These are phyloP conservation scores for Brasilioporus rufonigricans DNA, from an alignment of 768 basidiomycete species.

Conservation along the genomic window DNA sequence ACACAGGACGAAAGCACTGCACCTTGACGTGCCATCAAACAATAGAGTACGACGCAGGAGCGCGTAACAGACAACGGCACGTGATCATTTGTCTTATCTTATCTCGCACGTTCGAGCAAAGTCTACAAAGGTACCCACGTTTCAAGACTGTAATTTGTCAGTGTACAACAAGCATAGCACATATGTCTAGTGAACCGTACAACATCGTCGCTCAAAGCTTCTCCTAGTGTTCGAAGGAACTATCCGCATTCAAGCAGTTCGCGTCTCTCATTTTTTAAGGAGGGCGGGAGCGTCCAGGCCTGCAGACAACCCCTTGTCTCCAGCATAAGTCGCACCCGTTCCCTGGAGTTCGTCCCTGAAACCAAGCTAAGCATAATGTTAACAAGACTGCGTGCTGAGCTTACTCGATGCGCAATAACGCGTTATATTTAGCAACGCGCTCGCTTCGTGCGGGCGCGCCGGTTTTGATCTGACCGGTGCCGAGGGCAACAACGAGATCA, in stretches of 20 bases:
- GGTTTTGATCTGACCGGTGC: slow-evolving; percentile 95
- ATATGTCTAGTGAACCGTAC: slow-evolving; percentile 30
- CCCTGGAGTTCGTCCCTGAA: slow-evolving; percentile 72
- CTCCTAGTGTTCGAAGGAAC: slow-evolving; percentile 3
- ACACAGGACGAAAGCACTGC: slow-evolving; percentile 22
- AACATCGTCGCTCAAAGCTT: slow-evolving; percentile 12
- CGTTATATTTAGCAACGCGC: slow-evolving; percentile 95
- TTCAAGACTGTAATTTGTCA: slow-evolving; percentile 21
- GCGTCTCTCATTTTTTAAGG: slow-evolving; percentile 54
- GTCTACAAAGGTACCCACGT: slow-evolving; percentile 1
- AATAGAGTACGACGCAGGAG: slow-evolving; percentile 5
- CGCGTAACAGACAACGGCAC: slow-evolving; percentile 18
- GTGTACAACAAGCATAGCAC: slow-evolving; percentile 23
- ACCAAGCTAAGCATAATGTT: background rate
- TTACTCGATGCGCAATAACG: slow-evolving; percentile 86
- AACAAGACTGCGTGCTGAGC: slow-evolving; percentile 25
- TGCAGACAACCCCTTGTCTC: slow-evolving; percentile 73
- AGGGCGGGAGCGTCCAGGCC: slow-evolving; percentile 73
- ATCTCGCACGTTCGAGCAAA: slow-evolving; percentile 18
- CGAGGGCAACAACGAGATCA: slow-evolving; percentile 91
- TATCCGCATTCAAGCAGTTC: slow-evolving; percentile 2
- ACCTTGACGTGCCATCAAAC: slow-evolving; percentile 15
- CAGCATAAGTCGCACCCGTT: slow-evolving; percentile 68
- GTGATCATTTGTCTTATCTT: slow-evolving; percentile 23
- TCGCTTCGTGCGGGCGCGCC: slow-evolving; percentile 95